A percentile compares a stretch with the other conserved stretches of the same genome.
These are phyloP conservation scores for Saitoella complicata DNA, from an alignment of 805 yeast genomes.

Conservation along the genomic window DNA sequence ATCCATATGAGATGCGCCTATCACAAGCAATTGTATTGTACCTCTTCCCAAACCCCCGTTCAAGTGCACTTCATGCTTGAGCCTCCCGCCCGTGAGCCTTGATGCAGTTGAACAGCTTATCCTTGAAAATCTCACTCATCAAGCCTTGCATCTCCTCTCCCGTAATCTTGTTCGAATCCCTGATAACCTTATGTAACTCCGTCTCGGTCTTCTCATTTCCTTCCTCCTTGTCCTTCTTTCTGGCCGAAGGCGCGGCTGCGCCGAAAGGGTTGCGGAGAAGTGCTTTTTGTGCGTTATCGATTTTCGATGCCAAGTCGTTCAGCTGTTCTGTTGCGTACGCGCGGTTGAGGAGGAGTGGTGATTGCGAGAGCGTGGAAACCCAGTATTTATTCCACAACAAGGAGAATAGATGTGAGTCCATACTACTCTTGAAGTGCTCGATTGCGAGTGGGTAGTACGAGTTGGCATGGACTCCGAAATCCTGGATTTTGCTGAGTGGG, in stretches of 20 bases:
- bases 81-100: slow-evolving; percentile 1
- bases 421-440: slow-evolving; percentile 36
- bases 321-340: slow-evolving; percentile 17
- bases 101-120: slow-evolving; percentile 10
- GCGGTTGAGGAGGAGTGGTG: slow-evolving; percentile 15
- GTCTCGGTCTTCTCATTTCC: slow-evolving; percentile 5
- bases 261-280: slow-evolving; percentile 1
- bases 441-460: slow-evolving; percentile 53
- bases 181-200: slow-evolving; percentile 8
- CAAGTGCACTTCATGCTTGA: too few relatives aligned
- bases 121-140: slow-evolving; percentile 14
- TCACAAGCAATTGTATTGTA: too few relatives aligned
- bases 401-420: slow-evolving; percentile 33
- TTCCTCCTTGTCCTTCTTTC: slow-evolving; percentile 1
- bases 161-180: slow-evolving; percentile 12
- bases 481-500: slow-evolving; percentile 40
- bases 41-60: too few relatives aligned
- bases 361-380: slow-evolving; percentile 26
- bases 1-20: too few relatives aligned
- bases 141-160: slow-evolving; percentile 17
- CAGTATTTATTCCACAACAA: slow-evolving; percentile 32
- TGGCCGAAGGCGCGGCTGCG: slow-evolving; percentile 3
- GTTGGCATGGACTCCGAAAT: slow-evolving; percentile 56
- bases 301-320: slow-evolving; percentile 17
- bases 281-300: slow-evolving; percentile 8